These are phyloP conservation scores for Tolypocladium amazonense DNA, from an alignment of 2,329 filamentous ascomycete genomes.

Conservation along the genomic window DNA sequence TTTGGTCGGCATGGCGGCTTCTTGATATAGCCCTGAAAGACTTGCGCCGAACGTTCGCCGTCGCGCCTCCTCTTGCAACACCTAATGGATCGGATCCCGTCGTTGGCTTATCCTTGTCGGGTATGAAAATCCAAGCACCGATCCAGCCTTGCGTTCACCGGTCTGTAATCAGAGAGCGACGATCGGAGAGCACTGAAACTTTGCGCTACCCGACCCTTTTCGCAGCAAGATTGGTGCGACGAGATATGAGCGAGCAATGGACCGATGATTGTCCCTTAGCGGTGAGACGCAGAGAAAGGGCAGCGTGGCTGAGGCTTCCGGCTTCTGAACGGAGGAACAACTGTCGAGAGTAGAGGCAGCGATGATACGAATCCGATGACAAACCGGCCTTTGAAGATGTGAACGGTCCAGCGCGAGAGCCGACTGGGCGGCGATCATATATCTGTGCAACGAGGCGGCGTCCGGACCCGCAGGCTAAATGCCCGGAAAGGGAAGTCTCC, in stretches of 20 bases:
- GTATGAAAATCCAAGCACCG: background rate
- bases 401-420: background rate
- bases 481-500: background rate
- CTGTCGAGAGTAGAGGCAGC: background rate
- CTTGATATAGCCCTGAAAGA: slow-evolving; percentile 1
- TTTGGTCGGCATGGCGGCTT: slow-evolving; percentile 1
- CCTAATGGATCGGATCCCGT: background rate
- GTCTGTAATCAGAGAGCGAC: background rate
- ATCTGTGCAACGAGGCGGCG: background rate
- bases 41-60: background rate
- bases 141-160: background rate
- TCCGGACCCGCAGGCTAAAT: background rate
- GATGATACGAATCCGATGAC: background rate
- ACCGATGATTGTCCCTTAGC: background rate
- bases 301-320: background rate
- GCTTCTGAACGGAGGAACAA: background rate
- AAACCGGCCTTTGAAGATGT: background rate
- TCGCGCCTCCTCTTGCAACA: background rate
- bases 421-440: background rate
- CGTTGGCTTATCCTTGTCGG: background rate
- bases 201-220: background rate
- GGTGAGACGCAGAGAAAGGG: background rate
- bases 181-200: background rate
- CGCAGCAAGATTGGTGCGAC: background rate
- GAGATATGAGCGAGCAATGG: background rate